phyloP scores from a whole-genome alignment of 2,329 filamentous ascomycete species.

The Hypoxylon sp. region DNA sequence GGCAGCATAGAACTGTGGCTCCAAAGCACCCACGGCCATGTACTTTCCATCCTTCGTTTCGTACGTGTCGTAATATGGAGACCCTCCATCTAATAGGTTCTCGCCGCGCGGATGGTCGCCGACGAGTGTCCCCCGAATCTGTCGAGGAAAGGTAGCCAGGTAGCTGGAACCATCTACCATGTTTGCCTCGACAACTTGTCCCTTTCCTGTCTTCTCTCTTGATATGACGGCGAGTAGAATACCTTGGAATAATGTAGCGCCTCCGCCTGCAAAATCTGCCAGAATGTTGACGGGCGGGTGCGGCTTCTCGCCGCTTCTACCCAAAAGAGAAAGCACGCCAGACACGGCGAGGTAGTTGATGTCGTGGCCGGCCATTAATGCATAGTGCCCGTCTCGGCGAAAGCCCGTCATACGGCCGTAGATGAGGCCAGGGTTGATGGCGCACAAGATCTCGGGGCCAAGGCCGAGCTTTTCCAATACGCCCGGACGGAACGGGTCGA shows the following conservation, averaged over 20 bases:
- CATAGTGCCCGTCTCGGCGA: slow-evolving; percentile 86
- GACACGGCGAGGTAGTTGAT: slow-evolving; percentile 96
- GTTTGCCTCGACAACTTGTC: slow-evolving; percentile 93
- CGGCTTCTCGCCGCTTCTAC: slow-evolving; percentile 75
- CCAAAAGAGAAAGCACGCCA: slow-evolving; percentile 82
- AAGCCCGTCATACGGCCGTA: slow-evolving; percentile 92
- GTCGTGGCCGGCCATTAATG: slow-evolving; percentile 90
- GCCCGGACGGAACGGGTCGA: slow-evolving; percentile 93
- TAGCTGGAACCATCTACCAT: slow-evolving; percentile 94
- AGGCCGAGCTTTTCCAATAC: slow-evolving; percentile 88
- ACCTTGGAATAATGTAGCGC: slow-evolving; percentile 83
- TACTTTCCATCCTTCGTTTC: slow-evolving; percentile 82
- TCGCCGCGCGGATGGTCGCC: slow-evolving; percentile 75
- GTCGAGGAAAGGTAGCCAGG: slow-evolving; percentile 80
- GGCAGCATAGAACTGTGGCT: slow-evolving; percentile 83
- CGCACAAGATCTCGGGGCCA: slow-evolving; percentile 75
- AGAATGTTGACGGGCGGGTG: slow-evolving; percentile 86
- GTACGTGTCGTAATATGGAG: slow-evolving; percentile 91
- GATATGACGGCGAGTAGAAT: slow-evolving; percentile 83
- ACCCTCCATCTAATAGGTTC: slow-evolving; percentile 86
- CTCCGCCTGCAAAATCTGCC: slow-evolving; percentile 92
- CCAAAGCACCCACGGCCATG: slow-evolving; percentile 90
- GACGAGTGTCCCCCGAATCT: slow-evolving; percentile 71
- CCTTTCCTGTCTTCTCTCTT: slow-evolving; percentile 72
- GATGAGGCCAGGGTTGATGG: slow-evolving; percentile 79